Evolutionary conservation across 2,329 filamentous ascomycete genomes (phyloP).

Genomic region (Ophiocordyceps robertsii): DNA sequence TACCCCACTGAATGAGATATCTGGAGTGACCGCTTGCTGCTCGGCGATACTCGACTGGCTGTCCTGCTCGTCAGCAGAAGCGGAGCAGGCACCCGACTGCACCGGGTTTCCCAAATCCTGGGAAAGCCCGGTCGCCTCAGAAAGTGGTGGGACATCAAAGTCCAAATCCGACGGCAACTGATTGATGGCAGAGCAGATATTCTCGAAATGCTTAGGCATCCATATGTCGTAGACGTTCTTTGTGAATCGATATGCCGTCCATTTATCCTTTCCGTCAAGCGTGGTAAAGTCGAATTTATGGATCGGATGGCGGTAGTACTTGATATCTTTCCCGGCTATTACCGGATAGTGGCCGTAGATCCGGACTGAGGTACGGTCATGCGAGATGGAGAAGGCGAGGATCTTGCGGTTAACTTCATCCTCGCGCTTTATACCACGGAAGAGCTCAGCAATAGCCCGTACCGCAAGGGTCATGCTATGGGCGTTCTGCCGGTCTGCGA

Average conservation of each 20-base stretch:
- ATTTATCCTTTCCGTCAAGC: slow-evolving; percentile 3
- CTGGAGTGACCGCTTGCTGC: background rate
- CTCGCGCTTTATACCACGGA: slow-evolving; percentile 19
- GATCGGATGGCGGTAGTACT: slow-evolving; percentile 25
- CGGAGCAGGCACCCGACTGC: no score
- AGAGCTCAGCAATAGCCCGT: slow-evolving; percentile 24
- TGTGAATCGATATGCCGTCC: slow-evolving; percentile 2
- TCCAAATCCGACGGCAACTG: slow-evolving; percentile 1
- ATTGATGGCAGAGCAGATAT: slow-evolving; percentile 2
- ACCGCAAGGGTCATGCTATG: slow-evolving; percentile 27
- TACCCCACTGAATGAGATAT: background rate
- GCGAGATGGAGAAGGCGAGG: slow-evolving; percentile 27
- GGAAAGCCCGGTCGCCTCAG: slow-evolving; percentile 2
- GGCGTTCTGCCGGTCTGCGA: slow-evolving; percentile 25
- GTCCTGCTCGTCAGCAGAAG: no score
- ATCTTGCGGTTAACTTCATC: slow-evolving; percentile 25
- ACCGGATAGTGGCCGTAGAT: slow-evolving; percentile 29
- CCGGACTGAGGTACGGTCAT: slow-evolving; percentile 12
- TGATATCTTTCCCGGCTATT: slow-evolving; percentile 17
- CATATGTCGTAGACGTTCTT: slow-evolving; percentile 3
- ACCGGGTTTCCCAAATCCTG: background rate
- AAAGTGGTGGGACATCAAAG: background rate
- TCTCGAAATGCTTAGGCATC: slow-evolving; percentile 3
- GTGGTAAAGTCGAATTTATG: slow-evolving; percentile 16
- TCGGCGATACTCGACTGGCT: background rate